phyloP scores from a whole-genome alignment of 805 yeast species.

The Crinitomyces ghanaensis region DNA sequence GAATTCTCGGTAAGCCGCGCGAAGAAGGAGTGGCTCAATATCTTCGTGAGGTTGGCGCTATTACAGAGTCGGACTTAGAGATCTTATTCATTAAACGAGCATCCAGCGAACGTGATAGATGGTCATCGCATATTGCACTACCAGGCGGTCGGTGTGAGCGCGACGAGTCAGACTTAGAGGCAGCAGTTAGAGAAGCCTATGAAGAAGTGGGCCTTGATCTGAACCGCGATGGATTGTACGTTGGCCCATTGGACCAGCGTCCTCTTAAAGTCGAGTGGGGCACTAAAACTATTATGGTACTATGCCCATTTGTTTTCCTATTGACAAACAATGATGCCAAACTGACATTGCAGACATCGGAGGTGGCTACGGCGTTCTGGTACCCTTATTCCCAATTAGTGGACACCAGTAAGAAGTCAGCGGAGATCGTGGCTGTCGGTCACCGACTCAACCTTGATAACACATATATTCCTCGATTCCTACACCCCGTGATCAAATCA shows the following conservation, averaged over 20 bases:
- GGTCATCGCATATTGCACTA: conserved; percentile 32
- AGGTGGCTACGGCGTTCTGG: conserved; percentile 30
- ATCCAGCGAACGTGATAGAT: conserved; percentile 25
- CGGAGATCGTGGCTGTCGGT: conserved; percentile 16
- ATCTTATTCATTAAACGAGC: conserved; percentile 29
- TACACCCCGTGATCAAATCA: not conserved
- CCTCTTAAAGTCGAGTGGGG: conserved; percentile 26
- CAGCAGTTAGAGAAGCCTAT: conserved; percentile 28
- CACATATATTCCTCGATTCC: not conserved
- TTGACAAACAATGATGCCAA: conserved; percentile 15
- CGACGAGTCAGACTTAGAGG: conserved; percentile 24
- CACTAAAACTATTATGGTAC: conserved; percentile 21
- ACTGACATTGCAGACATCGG: conserved; percentile 23
- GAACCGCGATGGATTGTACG: conserved; percentile 16
- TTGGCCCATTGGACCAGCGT: conserved; percentile 28
- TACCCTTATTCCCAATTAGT: conserved; percentile 21
- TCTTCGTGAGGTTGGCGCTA: no score
- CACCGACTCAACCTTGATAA: conserved; percentile 12
- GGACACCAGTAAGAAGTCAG: conserved; percentile 10
- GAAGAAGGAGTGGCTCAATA: not conserved
- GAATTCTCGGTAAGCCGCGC: not conserved
- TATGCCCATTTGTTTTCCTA: conserved; percentile 27
- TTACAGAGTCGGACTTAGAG: conserved; percentile 21
- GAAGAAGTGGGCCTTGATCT: conserved; percentile 32
- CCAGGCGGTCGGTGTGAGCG: conserved; percentile 32